Evolutionary conservation across 768 basidiomycete genomes (phyloP), one percentile per base, ranked within the genome.

Genomic region (Crepidotus variabilis): DNA sequence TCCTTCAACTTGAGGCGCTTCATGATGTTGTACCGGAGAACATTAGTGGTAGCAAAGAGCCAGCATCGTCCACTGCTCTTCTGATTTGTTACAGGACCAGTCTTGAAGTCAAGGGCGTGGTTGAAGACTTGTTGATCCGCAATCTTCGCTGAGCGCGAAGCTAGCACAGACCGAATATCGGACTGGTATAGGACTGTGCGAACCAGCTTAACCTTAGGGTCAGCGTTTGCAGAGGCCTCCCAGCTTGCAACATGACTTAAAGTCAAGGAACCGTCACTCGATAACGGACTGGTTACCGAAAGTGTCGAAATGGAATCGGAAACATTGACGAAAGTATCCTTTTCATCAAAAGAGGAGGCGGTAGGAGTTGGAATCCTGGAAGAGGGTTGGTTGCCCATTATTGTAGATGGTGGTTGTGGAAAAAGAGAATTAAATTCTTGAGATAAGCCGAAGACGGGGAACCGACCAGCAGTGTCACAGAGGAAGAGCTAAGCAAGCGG

Each of bases 31-130:
- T 91, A 90, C 3, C 94, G 79, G 57, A 94, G 76, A 22, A 93
- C 82, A 70, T 93, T 92, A 59, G 92, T 94, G 6, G 92, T 90
- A 1, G 94, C 91, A 69, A 98, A 98, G 7, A 97, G 78, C 95
- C 96, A 98, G 75, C 95, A 98, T 48, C 95, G 78, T 0, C 95
- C 95, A 56, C 87, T 90, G 67, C 80, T 85, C 74, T 86, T 89
- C 81, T 96, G 94, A 71, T 88, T 83, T 11, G 92, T 94, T 60
- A 94, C 75, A 9, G 93, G 93, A 1, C 80, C 83, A 1, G 92
- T 86, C 77, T 90, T 89, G 73, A 88, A 88, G 54, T 87, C 87
- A 20, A 97, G 66, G 59, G 84, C 76, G 61, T 84, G 79, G 70
- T 94, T 95, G 79, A 95, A 97, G 52, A 95, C 79, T 68, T 92